Conservation (phyloP, 768 basidiomycete species). For the Auricularia cornea region DNA sequence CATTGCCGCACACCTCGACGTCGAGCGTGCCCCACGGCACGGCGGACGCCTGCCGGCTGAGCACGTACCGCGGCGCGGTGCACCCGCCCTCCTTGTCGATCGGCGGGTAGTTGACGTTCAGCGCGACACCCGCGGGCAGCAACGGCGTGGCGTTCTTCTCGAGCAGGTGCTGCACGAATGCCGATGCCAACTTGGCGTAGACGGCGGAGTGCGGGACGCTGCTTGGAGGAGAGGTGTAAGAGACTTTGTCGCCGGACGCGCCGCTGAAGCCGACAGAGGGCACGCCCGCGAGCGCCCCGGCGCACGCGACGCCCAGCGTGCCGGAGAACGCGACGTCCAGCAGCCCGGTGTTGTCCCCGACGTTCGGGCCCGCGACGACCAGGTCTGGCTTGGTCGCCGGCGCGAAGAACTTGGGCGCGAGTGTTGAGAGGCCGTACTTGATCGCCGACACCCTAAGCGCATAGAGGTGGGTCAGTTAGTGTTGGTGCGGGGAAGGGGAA, state of each 20-base stretch:
- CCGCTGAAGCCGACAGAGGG: constrained; percentile 48
- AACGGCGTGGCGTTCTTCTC: constrained; percentile 22
- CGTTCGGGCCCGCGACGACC: constrained; percentile 39
- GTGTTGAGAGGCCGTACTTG: constrained; percentile 36
- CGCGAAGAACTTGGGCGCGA: constrained; percentile 34
- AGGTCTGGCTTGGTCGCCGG: constrained; percentile 29
- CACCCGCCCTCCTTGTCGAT: constrained; percentile 22
- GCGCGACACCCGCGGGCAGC: constrained; percentile 31
- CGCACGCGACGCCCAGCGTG: constrained; percentile 48
- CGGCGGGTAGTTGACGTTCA: constrained; percentile 47
- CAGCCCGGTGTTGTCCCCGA: constrained; percentile 28
- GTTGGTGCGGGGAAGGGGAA: no score
- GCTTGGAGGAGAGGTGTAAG: constrained; percentile 44
- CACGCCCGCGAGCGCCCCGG: no score
- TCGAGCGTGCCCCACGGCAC: constrained; percentile 23
- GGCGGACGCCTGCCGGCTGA: constrained; percentile 2
- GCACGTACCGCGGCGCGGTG: constrained; percentile 35
- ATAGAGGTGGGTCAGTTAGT: no score
- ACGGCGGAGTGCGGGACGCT: constrained; percentile 30
- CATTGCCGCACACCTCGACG: constrained; percentile 15
- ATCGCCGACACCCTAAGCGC: constrained; percentile 33
- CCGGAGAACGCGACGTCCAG: constrained; percentile 27
- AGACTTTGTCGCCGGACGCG: constrained; percentile 27
- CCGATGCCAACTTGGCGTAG: constrained; percentile 36
- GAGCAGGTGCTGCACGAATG: constrained; percentile 30